These are phyloP conservation scores for Xylaria sp. DNA, from an alignment of 495 filamentous ascomycete genomes.

Conservation along the genomic window DNA sequence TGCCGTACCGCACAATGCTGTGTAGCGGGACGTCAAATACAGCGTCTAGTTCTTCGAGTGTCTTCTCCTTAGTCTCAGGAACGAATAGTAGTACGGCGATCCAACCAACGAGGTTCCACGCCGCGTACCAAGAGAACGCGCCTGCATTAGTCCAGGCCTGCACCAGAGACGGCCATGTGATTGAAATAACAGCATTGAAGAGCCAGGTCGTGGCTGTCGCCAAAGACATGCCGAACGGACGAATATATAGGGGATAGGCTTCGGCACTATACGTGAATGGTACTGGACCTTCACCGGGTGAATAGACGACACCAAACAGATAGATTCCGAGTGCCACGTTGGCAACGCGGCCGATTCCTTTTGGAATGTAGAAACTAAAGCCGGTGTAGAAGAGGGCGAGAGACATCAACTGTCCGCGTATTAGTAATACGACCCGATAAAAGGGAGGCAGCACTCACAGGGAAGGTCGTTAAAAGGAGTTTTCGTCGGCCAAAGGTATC, in stretches of 20 bases:
- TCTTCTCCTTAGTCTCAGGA: conserved; percentile 83
- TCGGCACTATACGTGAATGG: conserved; percentile 87
- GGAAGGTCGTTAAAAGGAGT: conserved; percentile 78
- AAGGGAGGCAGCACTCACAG: conserved; percentile 41
- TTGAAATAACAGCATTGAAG: conserved; percentile 70
- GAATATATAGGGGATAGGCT: conserved; percentile 78
- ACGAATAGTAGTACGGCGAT: conserved; percentile 76
- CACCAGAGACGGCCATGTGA: conserved; percentile 69
- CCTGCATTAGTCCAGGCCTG: conserved; percentile 62
- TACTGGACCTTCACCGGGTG: conserved; percentile 80
- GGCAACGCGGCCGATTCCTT: conserved; percentile 52
- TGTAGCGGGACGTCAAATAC: conserved; percentile 62
- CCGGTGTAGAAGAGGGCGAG: conserved; percentile 79
- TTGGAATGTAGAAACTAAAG: conserved; percentile 78
- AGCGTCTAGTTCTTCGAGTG: conserved; percentile 70
- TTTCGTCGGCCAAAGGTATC: conserved; percentile 85
- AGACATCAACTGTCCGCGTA: conserved; percentile 61
- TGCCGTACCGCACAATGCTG: conserved; percentile 57
- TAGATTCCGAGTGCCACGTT: conserved; percentile 76
- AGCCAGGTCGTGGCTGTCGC: conserved; percentile 75
- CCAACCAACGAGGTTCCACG: conserved; percentile 71
- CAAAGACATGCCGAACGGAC: conserved; percentile 70
- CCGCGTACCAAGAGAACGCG: conserved; percentile 73
- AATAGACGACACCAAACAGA: conserved; percentile 77
- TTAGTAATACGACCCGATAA: neutral